Evolutionary conservation across 73 alveolate species (phyloP), one percentile per base, ranked within the genome.

Genomic region (Durusdinium trenchii): DNA sequence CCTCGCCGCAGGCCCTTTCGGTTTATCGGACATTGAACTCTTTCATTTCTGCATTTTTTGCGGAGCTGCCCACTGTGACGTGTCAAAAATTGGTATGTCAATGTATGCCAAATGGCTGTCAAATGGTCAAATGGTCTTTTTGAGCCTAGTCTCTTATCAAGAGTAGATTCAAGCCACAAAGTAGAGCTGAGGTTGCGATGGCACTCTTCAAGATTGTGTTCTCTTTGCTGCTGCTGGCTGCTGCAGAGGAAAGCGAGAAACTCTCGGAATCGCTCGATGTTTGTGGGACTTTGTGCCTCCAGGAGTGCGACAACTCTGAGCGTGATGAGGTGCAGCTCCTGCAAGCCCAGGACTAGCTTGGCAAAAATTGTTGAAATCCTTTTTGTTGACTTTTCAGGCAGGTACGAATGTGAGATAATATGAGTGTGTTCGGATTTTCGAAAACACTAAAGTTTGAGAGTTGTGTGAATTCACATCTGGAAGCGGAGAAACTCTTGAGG

Each of bases 261-360:
- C 1, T 16, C 12, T n/a, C 1, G n/a, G 85, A 7, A 12, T 51
- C 85, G 16, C 42, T 32, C n/a, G 42, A 40, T 73, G 85, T 52
- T 38, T 75, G 54, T 20, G 35, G 18, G 1, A 60, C 73, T 0
- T 60, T 23, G n/a, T 32, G 73, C 73, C 30, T 60, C 73, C 42
- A 69, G 85, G 85, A 75, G 54, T 75, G 85, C 30, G 64, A 42
- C 23, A 35, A 79, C 32, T 79, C 64, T 62, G 62, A 46, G 26
- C 28, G 26, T 6, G 89, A 79, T 35, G 89, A 79, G 89, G 7
- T 79, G 62, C 40, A 79, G 50, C 89, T 79, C 35, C 62, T 79
- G 23, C 89, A 79, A 38, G 64, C 40, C 38, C 42, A 79, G 89
- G 28, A 46, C 18, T 23, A 79, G 38, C 57, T 45, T 10, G 42